Conservation (phyloP, 371 early-diverging fungal genomes). For the Mortierella sp. region DNA sequence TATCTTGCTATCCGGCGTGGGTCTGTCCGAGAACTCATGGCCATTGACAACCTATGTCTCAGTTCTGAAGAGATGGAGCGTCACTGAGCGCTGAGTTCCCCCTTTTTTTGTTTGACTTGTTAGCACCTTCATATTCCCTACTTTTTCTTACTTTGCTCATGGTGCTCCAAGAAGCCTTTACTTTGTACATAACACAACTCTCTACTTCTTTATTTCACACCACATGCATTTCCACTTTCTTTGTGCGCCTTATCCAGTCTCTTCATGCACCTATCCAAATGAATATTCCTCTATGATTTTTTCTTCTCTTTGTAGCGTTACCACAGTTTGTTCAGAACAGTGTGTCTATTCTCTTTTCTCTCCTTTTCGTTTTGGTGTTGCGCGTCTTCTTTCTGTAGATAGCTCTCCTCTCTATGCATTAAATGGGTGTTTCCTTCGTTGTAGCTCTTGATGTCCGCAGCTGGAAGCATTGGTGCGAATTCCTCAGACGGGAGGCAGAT, state of each 20-base stretch:
- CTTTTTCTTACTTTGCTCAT: not conserved
- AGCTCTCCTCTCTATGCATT: not conserved
- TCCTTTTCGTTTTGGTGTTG: not conserved
- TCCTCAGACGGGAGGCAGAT: not conserved
- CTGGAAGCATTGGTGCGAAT: not conserved
- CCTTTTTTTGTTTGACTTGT: not conserved
- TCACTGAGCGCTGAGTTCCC: not conserved
- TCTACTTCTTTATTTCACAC: not conserved
- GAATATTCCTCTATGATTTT: not conserved
- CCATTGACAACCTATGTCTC: constrained; percentile 39
- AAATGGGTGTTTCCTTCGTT: not conserved
- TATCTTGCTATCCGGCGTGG: constrained; percentile 31
- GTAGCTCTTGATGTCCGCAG: not conserved
- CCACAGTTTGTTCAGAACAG: not conserved
- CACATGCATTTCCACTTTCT: not conserved
- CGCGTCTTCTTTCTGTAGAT: not conserved
- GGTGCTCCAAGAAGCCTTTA: not conserved
- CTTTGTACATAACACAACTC: constrained; percentile 1
- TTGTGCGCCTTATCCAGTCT: not conserved
- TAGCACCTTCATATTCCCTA: not conserved
- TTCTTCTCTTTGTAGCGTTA: not conserved
- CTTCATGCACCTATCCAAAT: not conserved
- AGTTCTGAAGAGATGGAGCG: constrained; percentile 32
- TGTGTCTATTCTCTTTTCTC: not conserved
- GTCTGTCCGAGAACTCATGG: constrained; percentile 46